Evolutionary conservation across 257 asterid species (phyloP), one percentile per base, ranked within the genome.

Genomic region (Scutellaria barbata): DNA sequence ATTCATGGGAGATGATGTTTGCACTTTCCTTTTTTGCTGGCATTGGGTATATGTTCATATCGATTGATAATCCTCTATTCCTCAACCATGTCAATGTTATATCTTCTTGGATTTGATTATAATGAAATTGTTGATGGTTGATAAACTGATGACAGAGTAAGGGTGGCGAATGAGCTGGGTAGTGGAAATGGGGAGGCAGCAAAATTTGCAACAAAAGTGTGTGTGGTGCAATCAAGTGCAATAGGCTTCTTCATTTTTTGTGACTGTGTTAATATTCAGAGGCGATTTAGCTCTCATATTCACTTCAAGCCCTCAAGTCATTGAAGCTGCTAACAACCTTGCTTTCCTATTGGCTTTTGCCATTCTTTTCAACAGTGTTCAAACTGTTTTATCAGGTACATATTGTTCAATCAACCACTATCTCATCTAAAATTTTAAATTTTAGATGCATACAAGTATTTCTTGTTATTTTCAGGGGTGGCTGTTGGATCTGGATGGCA

Each of bases 401-500:
- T 8, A 8, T 20, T 20, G 25, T 20, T 20, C 25, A 20, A 20
- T 20, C 25, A 20, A 20, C 25, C 25, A 20, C 25, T 22, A 22
- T 22, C 25, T 22, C 25, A 22, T 22, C 25, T 22, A 22, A 22
- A 22, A 3, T 4, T 2, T 30, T 30, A 30, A 30, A 30, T 30
- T 30, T 30, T 30, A 30, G 35, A 30, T 30, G 2, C 4, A 30
- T 30, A 30, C 5, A 30, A 30, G 5, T 30, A 4, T 1, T 4
- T 1, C 0, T 4, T 30, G 35, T 30, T 30, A 30, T 1, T 30
- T 2, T 12, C 73, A 83, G 87, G 89, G 56, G 87, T 84, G 33
- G 92, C 87, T 1, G 86, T 84, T 61, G 89, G 89, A 17, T 80
- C 82, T 1, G 91, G 88, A 35, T 83, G 87, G 88, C 91, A 86